Conservation (phyloP, 2,329 filamentous ascomycete species). For the Helicocarpus griseus region DNA sequence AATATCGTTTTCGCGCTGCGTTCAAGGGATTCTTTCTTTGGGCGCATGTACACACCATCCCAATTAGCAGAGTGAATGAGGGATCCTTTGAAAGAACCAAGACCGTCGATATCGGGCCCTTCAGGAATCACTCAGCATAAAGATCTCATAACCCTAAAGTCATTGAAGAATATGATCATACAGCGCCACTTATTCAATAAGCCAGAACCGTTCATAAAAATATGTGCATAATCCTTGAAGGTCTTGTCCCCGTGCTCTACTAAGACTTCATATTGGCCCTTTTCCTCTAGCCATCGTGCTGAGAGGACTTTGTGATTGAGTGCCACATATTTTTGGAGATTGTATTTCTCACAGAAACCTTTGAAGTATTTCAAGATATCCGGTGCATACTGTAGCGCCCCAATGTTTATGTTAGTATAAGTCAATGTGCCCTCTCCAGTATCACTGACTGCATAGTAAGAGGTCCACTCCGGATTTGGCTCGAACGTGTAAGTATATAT, state of each 20-base stretch:
- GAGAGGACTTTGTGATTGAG: conserved; percentile 47
- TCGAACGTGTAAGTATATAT: not conserved
- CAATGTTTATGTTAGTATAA: not conserved
- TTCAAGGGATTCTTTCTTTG: too few relatives aligned
- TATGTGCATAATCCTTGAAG: conserved; percentile 18
- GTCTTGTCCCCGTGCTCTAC: conserved; percentile 15
- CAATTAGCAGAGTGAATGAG: conserved; percentile 37
- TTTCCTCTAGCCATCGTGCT: conserved; percentile 43
- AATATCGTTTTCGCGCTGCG: not conserved
- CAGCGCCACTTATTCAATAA: conserved; percentile 24
- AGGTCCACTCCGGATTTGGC: not conserved
- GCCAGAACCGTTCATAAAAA: conserved; percentile 32
- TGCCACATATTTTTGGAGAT: conserved; percentile 51
- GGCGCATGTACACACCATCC: conserved; percentile 23
- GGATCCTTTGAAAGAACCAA: conserved; percentile 37
- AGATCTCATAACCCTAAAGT: too few relatives aligned
- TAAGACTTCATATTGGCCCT: conserved; percentile 27
- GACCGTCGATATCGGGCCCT: conserved; percentile 39
- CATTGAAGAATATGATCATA: too few relatives aligned
- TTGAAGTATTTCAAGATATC: conserved; percentile 64
- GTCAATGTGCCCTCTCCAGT: not conserved
- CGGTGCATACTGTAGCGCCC: conserved; percentile 33
- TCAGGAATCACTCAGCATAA: conserved; percentile 1
- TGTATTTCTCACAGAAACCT: conserved; percentile 51
- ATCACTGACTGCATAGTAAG: not conserved